Percentiles rank a stretch among this genome's conserved stretches.
These are phyloP conservation scores for Berkeleyomyces rouxiae DNA, from an alignment of 2,329 filamentous ascomycete genomes.

Conservation along the genomic window DNA sequence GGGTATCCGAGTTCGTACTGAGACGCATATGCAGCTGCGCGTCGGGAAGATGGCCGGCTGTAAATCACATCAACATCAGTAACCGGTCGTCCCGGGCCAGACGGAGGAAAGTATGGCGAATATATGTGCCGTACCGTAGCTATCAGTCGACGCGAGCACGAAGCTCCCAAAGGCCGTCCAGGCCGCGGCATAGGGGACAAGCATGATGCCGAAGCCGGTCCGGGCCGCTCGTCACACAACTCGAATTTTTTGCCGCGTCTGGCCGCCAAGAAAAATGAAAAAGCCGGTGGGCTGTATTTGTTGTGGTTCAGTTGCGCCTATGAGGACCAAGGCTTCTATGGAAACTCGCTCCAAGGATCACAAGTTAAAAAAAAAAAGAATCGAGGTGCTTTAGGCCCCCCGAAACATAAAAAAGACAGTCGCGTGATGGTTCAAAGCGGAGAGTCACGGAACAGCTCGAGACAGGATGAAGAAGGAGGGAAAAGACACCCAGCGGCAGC, in stretches of 20 bases:
- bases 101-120: not conserved
- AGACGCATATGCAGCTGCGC: conserved; percentile 13
- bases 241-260: not conserved
- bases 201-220: not conserved
- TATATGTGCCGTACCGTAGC: not conserved
- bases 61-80: not conserved
- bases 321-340: not conserved
- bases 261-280: not conserved
- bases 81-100: not conserved
- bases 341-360: not conserved
- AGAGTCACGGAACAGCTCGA: not conserved
- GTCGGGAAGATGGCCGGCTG: conserved; percentile 1
- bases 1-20: conserved; percentile 8
- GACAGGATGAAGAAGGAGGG: not conserved
- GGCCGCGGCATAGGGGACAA: not conserved
- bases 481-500: not conserved
- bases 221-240: not conserved
- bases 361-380: not conserved
- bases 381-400: not conserved
- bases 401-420: not conserved
- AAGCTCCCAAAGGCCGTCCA: not conserved
- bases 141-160: not conserved
- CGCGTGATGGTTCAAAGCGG: no score
- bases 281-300: not conserved
- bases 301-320: not conserved